Conservation (phyloP, 2,329 filamentous ascomycete genomes). For the Aureobasidium vineae region DNA sequence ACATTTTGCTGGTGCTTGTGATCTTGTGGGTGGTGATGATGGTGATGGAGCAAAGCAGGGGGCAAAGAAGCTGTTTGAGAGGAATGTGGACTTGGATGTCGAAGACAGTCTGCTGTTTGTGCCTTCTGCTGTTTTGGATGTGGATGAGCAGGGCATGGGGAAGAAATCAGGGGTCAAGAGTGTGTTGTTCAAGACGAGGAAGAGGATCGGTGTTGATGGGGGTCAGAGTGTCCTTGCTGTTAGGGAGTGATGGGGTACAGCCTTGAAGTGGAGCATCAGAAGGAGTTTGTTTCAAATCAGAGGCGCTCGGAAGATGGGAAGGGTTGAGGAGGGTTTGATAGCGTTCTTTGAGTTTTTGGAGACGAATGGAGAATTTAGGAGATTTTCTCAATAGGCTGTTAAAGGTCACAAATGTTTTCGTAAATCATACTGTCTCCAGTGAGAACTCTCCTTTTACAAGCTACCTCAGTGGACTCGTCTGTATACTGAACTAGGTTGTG, state of each 20-base stretch:
- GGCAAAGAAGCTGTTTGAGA: slow-evolving; percentile 32
- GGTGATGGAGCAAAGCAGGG: neutral
- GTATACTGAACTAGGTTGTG: too few relatives aligned
- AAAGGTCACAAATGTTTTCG: too few relatives aligned
- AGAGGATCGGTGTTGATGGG: slow-evolving; percentile 34
- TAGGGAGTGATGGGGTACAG: neutral
- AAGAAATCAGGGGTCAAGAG: slow-evolving; percentile 31
- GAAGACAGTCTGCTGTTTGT: slow-evolving; percentile 40
- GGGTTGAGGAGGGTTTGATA: neutral
- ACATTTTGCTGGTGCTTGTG: slow-evolving; percentile 50
- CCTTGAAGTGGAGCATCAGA: neutral
- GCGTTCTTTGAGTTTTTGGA: too few relatives aligned
- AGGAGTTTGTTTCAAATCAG: neutral
- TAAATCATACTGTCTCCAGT: too few relatives aligned
- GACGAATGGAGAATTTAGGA: too few relatives aligned
- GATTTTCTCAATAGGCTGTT: too few relatives aligned
- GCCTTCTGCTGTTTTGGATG: slow-evolving; percentile 33
- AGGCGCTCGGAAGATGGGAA: too few relatives aligned
- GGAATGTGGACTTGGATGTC: slow-evolving; percentile 35
- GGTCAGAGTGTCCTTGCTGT: slow-evolving; percentile 35
- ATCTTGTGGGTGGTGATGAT: slow-evolving; percentile 9
- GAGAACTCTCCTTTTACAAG: too few relatives aligned
- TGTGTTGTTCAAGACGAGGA: slow-evolving; percentile 35
- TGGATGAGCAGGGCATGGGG: slow-evolving; percentile 28
- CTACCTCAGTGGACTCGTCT: too few relatives aligned